Evolutionary conservation across 768 basidiomycete genomes (phyloP).

Genomic region (Mycena belliarum): DNA sequence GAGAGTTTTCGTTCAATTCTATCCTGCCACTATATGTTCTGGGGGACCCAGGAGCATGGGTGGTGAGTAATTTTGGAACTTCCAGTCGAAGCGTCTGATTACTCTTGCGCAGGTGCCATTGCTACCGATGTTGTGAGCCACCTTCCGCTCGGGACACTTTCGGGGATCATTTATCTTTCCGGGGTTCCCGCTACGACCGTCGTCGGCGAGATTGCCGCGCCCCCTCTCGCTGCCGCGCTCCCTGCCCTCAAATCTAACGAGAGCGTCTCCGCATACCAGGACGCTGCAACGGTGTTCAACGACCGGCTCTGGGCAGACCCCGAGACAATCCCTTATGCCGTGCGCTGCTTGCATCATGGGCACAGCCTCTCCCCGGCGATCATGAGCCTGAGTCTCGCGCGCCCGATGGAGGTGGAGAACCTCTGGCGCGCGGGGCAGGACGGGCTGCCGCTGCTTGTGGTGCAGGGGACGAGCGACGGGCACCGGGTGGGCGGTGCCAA

Average conservation of each 20-base stretch:
- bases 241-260: slow-evolving; percentile 27
- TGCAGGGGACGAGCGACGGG: slow-evolving; percentile 29
- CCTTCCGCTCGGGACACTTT: slow-evolving; percentile 28
- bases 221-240: slow-evolving; percentile 20
- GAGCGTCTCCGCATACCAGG: slow-evolving; percentile 23
- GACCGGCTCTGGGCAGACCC: slow-evolving; percentile 30
- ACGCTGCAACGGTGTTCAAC: slow-evolving; percentile 27
- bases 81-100: neutral
- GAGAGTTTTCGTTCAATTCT: neutral
- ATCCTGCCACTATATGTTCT: too few species aligned
- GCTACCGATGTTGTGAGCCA: slow-evolving; percentile 31
- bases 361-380: slow-evolving; percentile 24
- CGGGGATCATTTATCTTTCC: slow-evolving; percentile 30
- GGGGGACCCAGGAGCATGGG: slow-evolving; percentile 31
- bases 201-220: slow-evolving; percentile 25
- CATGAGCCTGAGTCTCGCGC: slow-evolving; percentile 23
- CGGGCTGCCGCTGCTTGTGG: slow-evolving; percentile 30
- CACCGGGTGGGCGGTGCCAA: slow-evolving; percentile 25
- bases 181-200: slow-evolving; percentile 30
- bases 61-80: slow-evolving; percentile 20
- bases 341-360: slow-evolving; percentile 29
- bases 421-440: slow-evolving; percentile 28
- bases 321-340: slow-evolving; percentile 25
- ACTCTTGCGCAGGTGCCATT: slow-evolving; percentile 26
- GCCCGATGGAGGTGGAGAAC: slow-evolving; percentile 28